Evolutionary conservation across 2,329 filamentous ascomycete species (phyloP), one percentile per base, ranked within the genome.

Genomic region (Cladophialophora yegresii): DNA sequence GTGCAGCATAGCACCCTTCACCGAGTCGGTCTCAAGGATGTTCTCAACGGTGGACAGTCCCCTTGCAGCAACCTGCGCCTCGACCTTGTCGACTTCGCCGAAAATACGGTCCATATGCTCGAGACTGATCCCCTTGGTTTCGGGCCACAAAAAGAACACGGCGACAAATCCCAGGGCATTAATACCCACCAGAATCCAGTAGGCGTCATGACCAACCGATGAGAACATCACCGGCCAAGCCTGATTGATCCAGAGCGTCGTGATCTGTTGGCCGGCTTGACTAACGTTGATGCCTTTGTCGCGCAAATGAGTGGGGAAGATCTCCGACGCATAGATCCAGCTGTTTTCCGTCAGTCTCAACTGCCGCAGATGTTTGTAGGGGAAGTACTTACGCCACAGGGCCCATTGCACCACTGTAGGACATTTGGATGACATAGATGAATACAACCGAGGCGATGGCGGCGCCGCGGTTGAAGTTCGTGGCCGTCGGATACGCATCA

Each of bases 91-190:
- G 12, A 76, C 67, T 22, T 75, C 73, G 2, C 74, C 73, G 47
- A 77, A 77, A 9, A 77, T 71, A 58, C 69, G 72, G 54, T 77
- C 75, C 75, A 77, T 77, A 12, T 73, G 69, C 65, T 77, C 74
- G 76, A 57, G 65, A 13, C 72, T 73, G 13, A 77, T 68, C 4
- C 73, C 73, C 58, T 76, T 77, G 9, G 73, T 77, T 63, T 77
- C 75, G 0, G 74, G 75, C 12, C 75, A 71, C 53, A 77, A 72
- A 49, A 77, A 72, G 33, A 72, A 70, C 16, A 76, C 75, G 1
- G 72, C 74, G 20, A 77, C 61, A 70, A 69, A 79, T 9, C 75
- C 76, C 47, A 73, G 69, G 33, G 75, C 70, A 65, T 80, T 79
- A 5, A 80, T 68, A 1, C 68, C 67, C 54, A 79, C 78, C 6